Base-by-base conservation (phyloP, 306 rosid genomes). In the Pyrus communis region DNA sequence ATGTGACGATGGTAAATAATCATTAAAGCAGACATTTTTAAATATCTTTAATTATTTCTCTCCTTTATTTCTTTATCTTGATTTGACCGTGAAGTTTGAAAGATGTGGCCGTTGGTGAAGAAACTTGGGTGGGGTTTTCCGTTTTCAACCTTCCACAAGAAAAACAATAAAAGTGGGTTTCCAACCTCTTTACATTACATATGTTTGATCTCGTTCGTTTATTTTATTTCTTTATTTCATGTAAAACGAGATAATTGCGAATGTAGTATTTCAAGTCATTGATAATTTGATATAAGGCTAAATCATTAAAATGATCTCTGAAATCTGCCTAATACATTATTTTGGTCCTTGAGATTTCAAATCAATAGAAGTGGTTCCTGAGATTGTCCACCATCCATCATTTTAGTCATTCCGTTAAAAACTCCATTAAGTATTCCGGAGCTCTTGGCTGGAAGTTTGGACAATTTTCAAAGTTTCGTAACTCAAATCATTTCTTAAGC, bases 1-100 rank as follows among this genome's bases (percentile, higher is more conserved):
- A 81, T 79, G 83, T 78, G 82, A 82, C 83, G 55, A 52, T 17
- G 15, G 57, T 43, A 25, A 71, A 74, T 25, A 54, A 83, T 87
- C 67, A 88, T 88, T 79, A 72, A 75, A 2, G 77, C 28, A 35
- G 63, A 30, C 82, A 81, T 81, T 73, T 22, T 79, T 22, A 23
- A 23, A 10, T 51, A 38, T 18, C 52, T 33, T 42, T 45, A 58
- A 9, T 25, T 60, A 21, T 49, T 70, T 71, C 9, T 40, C 10
- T 69, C 9, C 13, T 8, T 14, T 3, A 2, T 22, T 12, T 30
- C n/a, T 55, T 61, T 35, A 0, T 10, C 3, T 21, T 75, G 51
- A 49, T 67, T 60, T 3, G 33, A 22, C 54, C 68, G 75, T 70
- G 51, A 70, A 79, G 57, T 63, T 78, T 66, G 71, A 66, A 73